Conservation (phyloP, 2,329 filamentous ascomycete species). For the Colletotrichum somersetense region DNA sequence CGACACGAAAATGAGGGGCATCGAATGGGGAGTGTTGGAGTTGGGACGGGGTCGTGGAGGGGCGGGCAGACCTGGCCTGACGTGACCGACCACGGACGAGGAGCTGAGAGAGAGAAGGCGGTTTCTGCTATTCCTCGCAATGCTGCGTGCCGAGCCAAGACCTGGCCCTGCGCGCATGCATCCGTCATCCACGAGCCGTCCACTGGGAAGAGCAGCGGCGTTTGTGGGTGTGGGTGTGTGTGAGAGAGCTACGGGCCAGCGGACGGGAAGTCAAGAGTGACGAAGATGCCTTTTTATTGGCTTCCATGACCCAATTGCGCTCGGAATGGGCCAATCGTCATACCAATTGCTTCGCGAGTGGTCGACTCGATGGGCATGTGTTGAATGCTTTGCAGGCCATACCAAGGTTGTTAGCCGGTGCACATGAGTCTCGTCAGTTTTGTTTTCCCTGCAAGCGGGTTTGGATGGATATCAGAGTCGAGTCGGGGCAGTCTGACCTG, state of each 20-base stretch:
- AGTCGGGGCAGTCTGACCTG: constrained; percentile 1
- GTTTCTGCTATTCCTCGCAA: constrained; percentile 6
- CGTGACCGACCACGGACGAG: constrained; percentile 1
- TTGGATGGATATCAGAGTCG: neutral
- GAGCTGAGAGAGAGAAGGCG: constrained; percentile 1
- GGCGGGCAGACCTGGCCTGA: constrained; percentile 14
- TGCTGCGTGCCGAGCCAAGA: constrained; percentile 3
- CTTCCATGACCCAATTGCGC: constrained; percentile 3
- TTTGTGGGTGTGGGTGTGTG: neutral
- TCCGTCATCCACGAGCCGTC: neutral
- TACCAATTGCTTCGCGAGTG: constrained; percentile 19
- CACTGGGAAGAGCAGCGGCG: constrained; percentile 1
- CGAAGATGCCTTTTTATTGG: constrained; percentile 10
- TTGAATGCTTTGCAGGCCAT: constrained; percentile 6
- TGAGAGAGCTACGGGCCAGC: constrained; percentile 12
- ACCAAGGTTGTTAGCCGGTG: constrained; percentile 13
- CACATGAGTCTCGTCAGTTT: constrained; percentile 16
- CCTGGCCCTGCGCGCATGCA: constrained; percentile 21
- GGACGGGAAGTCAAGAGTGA: constrained; percentile 21
- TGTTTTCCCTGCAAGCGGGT: neutral
- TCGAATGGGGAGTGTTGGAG: constrained; percentile 27
- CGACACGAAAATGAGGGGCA: constrained; percentile 39
- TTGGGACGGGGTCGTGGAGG: constrained; percentile 34
- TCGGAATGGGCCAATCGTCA: constrained; percentile 24
- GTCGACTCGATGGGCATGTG: constrained; percentile 17